phyloP scores from a whole-genome alignment of 371 early-diverging fungal species.

The Nematocida parisii region DNA sequence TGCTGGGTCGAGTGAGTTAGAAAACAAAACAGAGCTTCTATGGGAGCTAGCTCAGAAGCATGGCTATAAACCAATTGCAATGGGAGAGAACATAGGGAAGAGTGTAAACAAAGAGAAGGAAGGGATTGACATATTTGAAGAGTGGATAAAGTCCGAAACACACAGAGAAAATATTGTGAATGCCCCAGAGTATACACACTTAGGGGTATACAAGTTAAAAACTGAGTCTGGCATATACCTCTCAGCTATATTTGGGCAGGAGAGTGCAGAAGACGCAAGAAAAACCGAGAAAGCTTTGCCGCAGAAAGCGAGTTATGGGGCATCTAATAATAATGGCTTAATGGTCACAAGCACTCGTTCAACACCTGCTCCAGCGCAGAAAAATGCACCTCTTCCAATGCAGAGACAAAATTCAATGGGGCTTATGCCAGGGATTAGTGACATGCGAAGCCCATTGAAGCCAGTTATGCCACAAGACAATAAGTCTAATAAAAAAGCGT shows the following conservation, averaged over 20 bases:
- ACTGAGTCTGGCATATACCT: constrained; percentile 19
- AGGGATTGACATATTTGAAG: constrained; percentile 63
- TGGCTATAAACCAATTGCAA: constrained; percentile 44
- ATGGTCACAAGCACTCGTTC: background rate
- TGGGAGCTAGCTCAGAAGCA: constrained; percentile 30
- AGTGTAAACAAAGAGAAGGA: constrained; percentile 66
- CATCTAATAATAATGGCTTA: background rate
- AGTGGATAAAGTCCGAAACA: constrained; percentile 64
- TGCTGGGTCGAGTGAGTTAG: constrained; percentile 55
- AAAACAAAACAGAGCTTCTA: constrained; percentile 53
- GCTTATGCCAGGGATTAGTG: no score
- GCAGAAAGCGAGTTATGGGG: background rate
- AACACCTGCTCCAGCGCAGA: background rate
- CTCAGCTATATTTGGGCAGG: constrained; percentile 65
- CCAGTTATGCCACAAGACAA: background rate
- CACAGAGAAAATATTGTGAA: constrained; percentile 69
- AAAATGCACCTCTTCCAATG: background rate
- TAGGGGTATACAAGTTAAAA: constrained; percentile 62
- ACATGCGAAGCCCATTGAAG: background rate
- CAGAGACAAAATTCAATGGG: no score
- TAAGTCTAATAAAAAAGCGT: background rate
- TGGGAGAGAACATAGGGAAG: constrained; percentile 67
- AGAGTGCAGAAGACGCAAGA: background rate
- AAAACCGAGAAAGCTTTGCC: background rate
- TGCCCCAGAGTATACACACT: constrained; percentile 65